These are phyloP conservation scores for Globisporangium irregulare DNA, from an alignment of 352 stramenopile genomes.

Conservation along the genomic window DNA sequence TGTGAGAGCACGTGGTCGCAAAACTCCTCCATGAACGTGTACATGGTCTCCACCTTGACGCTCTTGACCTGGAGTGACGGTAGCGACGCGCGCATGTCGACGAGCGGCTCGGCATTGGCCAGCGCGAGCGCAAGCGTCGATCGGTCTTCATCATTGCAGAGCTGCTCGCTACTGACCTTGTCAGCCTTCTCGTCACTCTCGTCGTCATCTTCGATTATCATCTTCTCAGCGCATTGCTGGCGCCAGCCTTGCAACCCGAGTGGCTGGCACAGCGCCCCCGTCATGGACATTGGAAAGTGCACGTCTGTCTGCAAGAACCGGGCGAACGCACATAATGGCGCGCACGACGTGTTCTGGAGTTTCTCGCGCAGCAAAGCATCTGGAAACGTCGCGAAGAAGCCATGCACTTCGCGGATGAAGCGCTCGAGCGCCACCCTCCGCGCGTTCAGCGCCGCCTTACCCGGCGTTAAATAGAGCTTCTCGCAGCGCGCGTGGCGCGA, in stretches of 20 bases:
- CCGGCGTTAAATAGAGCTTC: conserved; percentile 23
- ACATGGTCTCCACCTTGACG: conserved; percentile 63
- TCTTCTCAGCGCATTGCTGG: conserved; percentile 46
- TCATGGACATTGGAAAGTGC: conserved; percentile 38
- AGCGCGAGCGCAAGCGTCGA: conserved; percentile 11
- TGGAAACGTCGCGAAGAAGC: conserved; percentile 39
- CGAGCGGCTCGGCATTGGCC: conserved; percentile 6
- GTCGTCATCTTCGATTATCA: conserved; percentile 35
- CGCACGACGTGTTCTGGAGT: conserved; percentile 35
- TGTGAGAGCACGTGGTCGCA: conserved; percentile 62
- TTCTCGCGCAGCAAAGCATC: conserved; percentile 33
- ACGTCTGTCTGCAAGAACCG: conserved; percentile 44
- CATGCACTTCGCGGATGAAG: conserved; percentile 42
- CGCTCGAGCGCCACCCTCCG: conserved; percentile 35
- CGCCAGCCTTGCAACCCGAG: conserved; percentile 51
- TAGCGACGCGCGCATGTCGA: conserved; percentile 20
- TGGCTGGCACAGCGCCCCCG: conserved; percentile 35
- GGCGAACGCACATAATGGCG: conserved; percentile 43
- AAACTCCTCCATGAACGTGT: conserved; percentile 82
- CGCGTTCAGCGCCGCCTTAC: conserved; percentile 31
- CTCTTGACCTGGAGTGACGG: conserved; percentile 55
- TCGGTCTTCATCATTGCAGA: background rate
- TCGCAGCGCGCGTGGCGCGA: conserved; percentile 28
- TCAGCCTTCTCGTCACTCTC: background rate
- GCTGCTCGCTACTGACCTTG: background rate